Conservation (phyloP, 2,329 filamentous ascomycete genomes). For the Ophiostoma quercus region DNA sequence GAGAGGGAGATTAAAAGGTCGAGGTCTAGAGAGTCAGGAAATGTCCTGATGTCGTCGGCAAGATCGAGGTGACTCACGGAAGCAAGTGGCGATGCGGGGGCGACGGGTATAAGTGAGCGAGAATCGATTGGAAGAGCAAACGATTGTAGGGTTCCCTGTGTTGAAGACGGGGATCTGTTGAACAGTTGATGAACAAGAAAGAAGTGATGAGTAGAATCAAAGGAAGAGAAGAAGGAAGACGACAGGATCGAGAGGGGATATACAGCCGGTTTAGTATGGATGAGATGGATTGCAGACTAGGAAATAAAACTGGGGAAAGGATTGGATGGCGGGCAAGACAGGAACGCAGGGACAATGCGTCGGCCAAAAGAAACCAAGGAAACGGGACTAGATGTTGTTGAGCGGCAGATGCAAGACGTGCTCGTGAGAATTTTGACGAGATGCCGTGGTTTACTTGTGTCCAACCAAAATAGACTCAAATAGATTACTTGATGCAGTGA, state of each 20-base stretch:
- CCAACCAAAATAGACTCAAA: neutral
- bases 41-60: neutral
- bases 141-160: neutral
- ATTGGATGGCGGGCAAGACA: constrained; percentile 1
- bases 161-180: neutral
- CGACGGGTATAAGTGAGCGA: neutral
- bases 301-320: neutral
- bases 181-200: constrained; percentile 1
- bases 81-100: neutral
- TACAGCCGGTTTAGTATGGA: neutral
- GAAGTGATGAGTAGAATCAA: neutral
- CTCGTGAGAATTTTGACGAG: neutral
- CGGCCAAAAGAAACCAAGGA: neutral
- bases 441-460: neutral
- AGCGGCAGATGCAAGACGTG: neutral
- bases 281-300: neutral
- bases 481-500: constrained; percentile 9
- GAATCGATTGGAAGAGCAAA: neutral
- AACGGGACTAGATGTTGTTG: neutral
- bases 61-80: neutral
- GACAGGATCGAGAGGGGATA: neutral
- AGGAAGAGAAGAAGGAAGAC: neutral
- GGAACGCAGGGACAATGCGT: neutral
- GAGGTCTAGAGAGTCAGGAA: neutral
- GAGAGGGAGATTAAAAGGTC: neutral